phyloP scores from a whole-genome alignment of 768 basidiomycete species.

The Rhodotorula taiwanensis region DNA sequence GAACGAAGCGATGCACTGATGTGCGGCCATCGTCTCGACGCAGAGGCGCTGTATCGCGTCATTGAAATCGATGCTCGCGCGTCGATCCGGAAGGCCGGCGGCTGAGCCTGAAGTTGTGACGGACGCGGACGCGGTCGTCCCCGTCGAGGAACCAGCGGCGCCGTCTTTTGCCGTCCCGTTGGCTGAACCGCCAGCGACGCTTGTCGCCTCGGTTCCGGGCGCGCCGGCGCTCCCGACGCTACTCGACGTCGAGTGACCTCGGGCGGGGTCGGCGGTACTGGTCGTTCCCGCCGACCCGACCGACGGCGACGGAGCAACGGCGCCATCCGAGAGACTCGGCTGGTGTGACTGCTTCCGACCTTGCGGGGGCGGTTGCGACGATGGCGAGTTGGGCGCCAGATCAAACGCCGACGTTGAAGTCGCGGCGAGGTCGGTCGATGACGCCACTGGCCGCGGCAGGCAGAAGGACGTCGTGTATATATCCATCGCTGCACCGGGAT shows the following conservation, averaged over 20 bases:
- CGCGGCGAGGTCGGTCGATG: constrained; percentile 38
- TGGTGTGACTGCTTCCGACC: neutral
- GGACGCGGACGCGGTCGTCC: too few relatives aligned
- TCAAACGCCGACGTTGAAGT: constrained; percentile 32
- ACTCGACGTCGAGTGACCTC: constrained; percentile 2
- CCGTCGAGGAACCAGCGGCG: neutral
- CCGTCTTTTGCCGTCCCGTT: neutral
- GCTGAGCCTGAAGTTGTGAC: neutral
- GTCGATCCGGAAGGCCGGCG: constrained; percentile 44
- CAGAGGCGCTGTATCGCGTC: constrained; percentile 73
- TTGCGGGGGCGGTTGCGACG: neutral
- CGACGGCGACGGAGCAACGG: neutral
- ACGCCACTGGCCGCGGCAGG: constrained; percentile 69
- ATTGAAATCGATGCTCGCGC: constrained; percentile 38
- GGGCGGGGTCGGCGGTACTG: neutral
- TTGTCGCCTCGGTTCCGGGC: neutral
- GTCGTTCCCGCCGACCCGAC: neutral
- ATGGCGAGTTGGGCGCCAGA: constrained; percentile 7
- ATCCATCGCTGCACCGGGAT: constrained; percentile 79
- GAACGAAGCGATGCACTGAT: constrained; percentile 78
- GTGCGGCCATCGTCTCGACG: constrained; percentile 68
- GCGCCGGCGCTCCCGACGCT: neutral
- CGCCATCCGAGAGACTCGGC: constrained; percentile 4
- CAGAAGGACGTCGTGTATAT: constrained; percentile 92
- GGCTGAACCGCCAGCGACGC: neutral